phyloP scores from a whole-genome alignment of 2,329 filamentous ascomycete genomes.

The Hypoxylon sp. region DNA sequence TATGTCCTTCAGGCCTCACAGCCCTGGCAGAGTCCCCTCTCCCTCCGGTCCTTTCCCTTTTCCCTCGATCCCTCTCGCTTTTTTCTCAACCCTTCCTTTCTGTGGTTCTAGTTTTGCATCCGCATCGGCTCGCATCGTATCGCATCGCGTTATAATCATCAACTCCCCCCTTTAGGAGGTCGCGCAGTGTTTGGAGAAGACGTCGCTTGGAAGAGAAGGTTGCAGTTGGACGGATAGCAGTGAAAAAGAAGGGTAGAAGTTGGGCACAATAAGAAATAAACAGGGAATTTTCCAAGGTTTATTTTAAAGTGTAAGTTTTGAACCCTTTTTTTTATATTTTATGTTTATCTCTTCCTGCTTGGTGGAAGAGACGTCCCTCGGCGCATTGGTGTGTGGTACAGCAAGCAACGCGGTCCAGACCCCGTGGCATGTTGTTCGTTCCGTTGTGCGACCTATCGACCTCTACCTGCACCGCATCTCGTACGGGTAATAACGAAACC shows the following conservation, averaged over 20 bases:
- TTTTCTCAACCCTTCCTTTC: constrained; percentile 32
- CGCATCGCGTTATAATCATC: constrained; percentile 29
- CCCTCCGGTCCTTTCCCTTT: constrained; percentile 36
- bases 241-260: constrained; percentile 18
- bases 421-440: constrained; percentile 14
- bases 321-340: constrained; percentile 12
- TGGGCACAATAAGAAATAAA: constrained; percentile 25
- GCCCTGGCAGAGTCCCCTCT: constrained; percentile 23
- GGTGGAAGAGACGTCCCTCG: constrained; percentile 24
- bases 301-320: constrained; percentile 23
- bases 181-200: constrained; percentile 48
- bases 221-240: constrained; percentile 36
- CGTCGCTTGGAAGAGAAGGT: constrained; percentile 42
- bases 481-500: constrained; percentile 5
- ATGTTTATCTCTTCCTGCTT: constrained; percentile 14
- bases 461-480: constrained; percentile 1
- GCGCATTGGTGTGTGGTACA: constrained; percentile 42
- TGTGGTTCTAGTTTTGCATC: constrained; percentile 32
- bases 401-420: constrained; percentile 29
- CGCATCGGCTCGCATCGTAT: constrained; percentile 28
- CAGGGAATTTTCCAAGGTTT: constrained; percentile 27
- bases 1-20: constrained; percentile 10
- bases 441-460: constrained; percentile 26
- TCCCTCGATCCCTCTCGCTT: constrained; percentile 28
- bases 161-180: constrained; percentile 40